Conservation (phyloP, 1,284 basidiomycete genomes). For the Melanopsichium pennsylvanicum region DNA sequence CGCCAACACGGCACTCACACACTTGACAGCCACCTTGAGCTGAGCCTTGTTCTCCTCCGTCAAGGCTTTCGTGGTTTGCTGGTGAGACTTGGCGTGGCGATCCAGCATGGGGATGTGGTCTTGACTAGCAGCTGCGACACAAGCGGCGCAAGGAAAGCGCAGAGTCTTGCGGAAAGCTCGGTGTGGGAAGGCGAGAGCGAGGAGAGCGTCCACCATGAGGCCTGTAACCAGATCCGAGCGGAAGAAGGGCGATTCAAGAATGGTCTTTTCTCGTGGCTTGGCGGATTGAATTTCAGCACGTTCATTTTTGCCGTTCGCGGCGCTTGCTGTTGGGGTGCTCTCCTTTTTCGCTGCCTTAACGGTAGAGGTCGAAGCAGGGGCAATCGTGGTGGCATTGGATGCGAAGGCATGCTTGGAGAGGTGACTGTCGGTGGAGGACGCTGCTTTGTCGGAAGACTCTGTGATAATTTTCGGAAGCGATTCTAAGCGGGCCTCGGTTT, state of each 20-base stretch:
- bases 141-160: constrained; percentile 14
- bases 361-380: neutral
- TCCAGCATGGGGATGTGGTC: constrained; percentile 27
- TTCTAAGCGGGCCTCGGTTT: constrained; percentile 6
- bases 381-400: neutral
- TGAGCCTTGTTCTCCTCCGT: constrained; percentile 25
- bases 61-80: constrained; percentile 11
- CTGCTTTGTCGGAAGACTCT: neutral
- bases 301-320: neutral
- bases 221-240: constrained; percentile 38
- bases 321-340: neutral
- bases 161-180: constrained; percentile 27
- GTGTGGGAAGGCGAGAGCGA: constrained; percentile 35
- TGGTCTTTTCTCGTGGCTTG: constrained; percentile 32
- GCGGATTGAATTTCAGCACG: neutral
- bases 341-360: neutral
- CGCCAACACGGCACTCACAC: constrained; percentile 30
- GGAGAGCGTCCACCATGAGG: constrained; percentile 36
- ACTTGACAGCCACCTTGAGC: constrained; percentile 16
- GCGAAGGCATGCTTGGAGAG: neutral
- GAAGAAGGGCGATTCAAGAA: constrained; percentile 46
- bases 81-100: constrained; percentile 14
- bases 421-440: neutral
- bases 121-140: constrained; percentile 10
- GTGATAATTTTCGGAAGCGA: neutral